phyloP scores from a whole-genome alignment of 257 asterid species.

The Solanum clarkiae region DNA sequence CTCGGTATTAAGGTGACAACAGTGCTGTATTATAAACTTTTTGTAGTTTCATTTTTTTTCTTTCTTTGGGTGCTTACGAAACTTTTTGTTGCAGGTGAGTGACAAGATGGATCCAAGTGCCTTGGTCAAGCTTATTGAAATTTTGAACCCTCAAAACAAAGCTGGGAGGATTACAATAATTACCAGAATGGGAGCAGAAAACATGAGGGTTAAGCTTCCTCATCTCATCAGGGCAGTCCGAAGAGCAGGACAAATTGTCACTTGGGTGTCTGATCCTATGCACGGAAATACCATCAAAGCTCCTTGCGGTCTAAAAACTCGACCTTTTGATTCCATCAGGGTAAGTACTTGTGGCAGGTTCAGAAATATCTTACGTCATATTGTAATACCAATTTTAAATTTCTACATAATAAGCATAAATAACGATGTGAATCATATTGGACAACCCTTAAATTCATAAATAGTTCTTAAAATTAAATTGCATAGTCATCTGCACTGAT shows the following conservation, averaged over 20 bases:
- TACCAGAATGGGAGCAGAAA: conserved; percentile 87
- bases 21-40: background rate
- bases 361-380: background rate
- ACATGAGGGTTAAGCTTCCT: conserved; percentile 87
- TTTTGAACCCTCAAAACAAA: conserved; percentile 60
- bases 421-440: background rate
- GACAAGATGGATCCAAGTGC: conserved; percentile 75
- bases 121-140: conserved; percentile 65
- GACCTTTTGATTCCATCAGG: conserved; percentile 77
- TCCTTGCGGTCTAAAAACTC: conserved; percentile 80
- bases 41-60: background rate
- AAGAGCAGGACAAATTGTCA: conserved; percentile 67
- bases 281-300: conserved; percentile 89
- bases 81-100: conserved; percentile 36
- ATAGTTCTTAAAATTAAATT: background rate
- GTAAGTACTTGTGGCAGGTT: conserved; percentile 22
- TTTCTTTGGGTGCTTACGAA: conserved; percentile 1
- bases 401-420: background rate
- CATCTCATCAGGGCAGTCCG: conserved; percentile 73
- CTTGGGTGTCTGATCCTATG: conserved; percentile 93
- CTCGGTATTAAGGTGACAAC: conserved; percentile 55
- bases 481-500: background rate
- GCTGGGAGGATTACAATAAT: conserved; percentile 72
- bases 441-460: background rate
- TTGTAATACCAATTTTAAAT: background rate